A percentile compares a stretch with the other conserved stretches of the same genome.
These are phyloP conservation scores for Protomyces lactucae-debilis DNA, from an alignment of 1,139 yeast species.

Conservation along the genomic window DNA sequence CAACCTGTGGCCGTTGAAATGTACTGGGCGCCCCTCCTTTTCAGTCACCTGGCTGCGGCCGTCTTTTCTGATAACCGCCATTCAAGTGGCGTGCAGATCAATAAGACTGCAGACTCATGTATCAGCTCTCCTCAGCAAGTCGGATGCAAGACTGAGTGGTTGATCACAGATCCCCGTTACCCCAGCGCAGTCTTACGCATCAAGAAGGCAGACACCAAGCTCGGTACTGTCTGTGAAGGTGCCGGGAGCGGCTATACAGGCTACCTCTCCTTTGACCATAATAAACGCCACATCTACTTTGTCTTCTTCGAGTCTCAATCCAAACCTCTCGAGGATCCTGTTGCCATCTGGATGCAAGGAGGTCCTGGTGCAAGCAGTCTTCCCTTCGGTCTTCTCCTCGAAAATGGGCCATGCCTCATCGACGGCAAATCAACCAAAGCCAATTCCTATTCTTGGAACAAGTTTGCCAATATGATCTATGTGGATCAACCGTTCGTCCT, in stretches of 20 bases:
- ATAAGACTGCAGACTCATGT: too few relatives aligned
- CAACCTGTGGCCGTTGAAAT: too few relatives aligned
- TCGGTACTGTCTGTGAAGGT: background rate
- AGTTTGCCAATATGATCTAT: conserved; percentile 2
- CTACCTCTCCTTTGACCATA: conserved; percentile 75
- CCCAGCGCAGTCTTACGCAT: background rate
- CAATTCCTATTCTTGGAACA: conserved; percentile 44
- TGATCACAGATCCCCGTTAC: too few relatives aligned
- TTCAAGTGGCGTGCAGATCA: too few relatives aligned
- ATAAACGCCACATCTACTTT: conserved; percentile 73
- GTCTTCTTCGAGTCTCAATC: conserved; percentile 89
- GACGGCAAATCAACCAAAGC: conserved; percentile 51
- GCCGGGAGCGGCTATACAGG: conserved; percentile 53
- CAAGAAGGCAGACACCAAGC: background rate
- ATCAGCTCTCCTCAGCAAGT: too few relatives aligned
- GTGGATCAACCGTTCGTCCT: conserved; percentile 71
- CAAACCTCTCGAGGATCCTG: conserved; percentile 79
- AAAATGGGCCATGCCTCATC: conserved; percentile 80
- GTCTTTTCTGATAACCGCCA: too few relatives aligned
- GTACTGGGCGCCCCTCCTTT: too few relatives aligned
- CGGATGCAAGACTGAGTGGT: too few relatives aligned
- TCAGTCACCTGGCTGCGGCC: too few relatives aligned
- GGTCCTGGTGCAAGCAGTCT: conserved; percentile 95
- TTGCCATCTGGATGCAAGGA: conserved; percentile 74
- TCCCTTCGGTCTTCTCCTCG: conserved; percentile 92